These are phyloP conservation scores for Aureobasidium zeae DNA, from an alignment of 2,329 filamentous ascomycete genomes.

Conservation along the genomic window DNA sequence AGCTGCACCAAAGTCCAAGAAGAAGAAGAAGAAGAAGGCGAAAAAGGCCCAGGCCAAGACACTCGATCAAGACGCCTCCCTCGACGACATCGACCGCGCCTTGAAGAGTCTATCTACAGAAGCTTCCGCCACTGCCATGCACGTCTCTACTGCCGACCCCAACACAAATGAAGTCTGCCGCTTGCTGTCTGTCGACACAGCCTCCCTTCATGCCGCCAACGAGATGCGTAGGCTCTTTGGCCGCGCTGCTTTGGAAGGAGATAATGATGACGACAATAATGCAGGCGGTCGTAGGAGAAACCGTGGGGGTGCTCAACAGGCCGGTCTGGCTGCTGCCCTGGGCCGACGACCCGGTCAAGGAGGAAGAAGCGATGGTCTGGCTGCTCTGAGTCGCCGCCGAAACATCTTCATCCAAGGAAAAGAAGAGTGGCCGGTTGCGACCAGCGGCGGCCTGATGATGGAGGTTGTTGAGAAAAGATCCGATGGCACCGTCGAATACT, in stretches of 20 bases:
- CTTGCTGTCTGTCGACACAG: slow-evolving; percentile 54
- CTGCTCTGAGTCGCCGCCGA: slow-evolving; percentile 60
- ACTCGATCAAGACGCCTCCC: slow-evolving; percentile 24
- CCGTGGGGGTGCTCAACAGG: slow-evolving; percentile 42
- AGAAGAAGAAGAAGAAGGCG: slow-evolving; percentile 52
- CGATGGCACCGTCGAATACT: slow-evolving; percentile 61
- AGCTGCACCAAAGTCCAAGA: slow-evolving; percentile 24
- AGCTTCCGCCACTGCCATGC: slow-evolving; percentile 22
- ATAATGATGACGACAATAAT: slow-evolving; percentile 43
- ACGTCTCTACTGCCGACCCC: slow-evolving; percentile 24
- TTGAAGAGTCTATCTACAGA: slow-evolving; percentile 46
- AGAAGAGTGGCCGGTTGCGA: slow-evolving; percentile 73
- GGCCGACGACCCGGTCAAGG: slow-evolving; percentile 40
- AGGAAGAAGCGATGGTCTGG: slow-evolving; percentile 54
- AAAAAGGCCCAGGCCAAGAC: slow-evolving; percentile 39
- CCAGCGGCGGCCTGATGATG: slow-evolving; percentile 79
- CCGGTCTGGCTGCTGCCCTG: slow-evolving; percentile 50
- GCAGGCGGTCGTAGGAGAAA: slow-evolving; percentile 45
- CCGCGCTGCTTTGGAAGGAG: slow-evolving; percentile 50
- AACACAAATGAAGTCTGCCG: slow-evolving; percentile 41
- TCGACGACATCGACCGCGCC: slow-evolving; percentile 60
- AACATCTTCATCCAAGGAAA: slow-evolving; percentile 83
- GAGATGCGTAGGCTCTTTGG: slow-evolving; percentile 80
- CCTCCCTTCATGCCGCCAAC: slow-evolving; percentile 74
- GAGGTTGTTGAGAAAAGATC: slow-evolving; percentile 48